These are phyloP conservation scores for Populus tremula DNA, from an alignment of 345 rosid genomes.

Conservation along the genomic window DNA sequence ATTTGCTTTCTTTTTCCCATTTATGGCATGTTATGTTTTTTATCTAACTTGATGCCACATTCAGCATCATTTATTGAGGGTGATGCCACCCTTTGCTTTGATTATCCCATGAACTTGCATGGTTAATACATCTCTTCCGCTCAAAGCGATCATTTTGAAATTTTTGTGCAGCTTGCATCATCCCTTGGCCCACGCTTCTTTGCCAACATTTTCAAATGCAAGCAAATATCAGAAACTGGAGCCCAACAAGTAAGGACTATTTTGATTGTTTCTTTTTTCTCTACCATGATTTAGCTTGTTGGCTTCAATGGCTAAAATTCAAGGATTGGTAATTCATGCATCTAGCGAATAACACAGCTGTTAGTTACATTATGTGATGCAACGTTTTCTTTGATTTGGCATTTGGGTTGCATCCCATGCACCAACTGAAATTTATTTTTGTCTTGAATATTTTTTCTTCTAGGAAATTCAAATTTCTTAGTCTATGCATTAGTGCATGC, in stretches of 20 bases:
- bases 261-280: not conserved
- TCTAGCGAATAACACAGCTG: too few species aligned
- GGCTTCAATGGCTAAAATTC: not conserved
- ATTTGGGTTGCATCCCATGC: too few species aligned
- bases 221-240: constrained; percentile 95
- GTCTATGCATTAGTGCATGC: not conserved
- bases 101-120: too few species aligned
- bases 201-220: constrained; percentile 93
- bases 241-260: constrained; percentile 70
- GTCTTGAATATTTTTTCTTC: not conserved
- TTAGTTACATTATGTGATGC: too few species aligned
- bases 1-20: not conserved
- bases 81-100: not conserved
- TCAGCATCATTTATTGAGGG: not conserved
- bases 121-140: not conserved
- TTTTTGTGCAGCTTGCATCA: constrained; percentile 80
- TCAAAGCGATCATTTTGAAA: constrained; percentile 2
- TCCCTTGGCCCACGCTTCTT: constrained; percentile 96
- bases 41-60: not conserved
- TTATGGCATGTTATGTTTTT: not conserved
- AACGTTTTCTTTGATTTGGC: too few species aligned
- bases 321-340: not conserved
- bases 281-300: not conserved
- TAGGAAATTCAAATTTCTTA: not conserved
- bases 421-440: too few species aligned